Evolutionary conservation across 805 yeast species (phyloP), one percentile per base, ranked within the genome.

Genomic region (Suhomyces sp.): DNA sequence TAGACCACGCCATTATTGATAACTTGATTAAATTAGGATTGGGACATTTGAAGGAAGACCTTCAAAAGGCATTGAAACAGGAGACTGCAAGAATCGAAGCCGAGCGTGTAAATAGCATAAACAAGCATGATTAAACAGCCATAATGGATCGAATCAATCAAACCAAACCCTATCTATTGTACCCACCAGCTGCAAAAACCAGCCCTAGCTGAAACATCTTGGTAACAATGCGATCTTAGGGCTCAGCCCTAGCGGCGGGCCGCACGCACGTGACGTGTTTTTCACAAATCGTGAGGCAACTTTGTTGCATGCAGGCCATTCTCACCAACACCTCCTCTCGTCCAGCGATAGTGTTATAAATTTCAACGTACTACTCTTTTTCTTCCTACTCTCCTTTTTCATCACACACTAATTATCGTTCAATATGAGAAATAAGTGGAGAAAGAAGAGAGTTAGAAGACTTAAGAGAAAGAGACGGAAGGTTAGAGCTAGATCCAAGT

Each of bases 371-470:
- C 29, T 18, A 20, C 25, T 29, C 31, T 33, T 27, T 33, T 31
- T 31, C 21, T 28, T 38, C 31, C 41, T 36, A 43, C 31, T 38
- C 39, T 41, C 42, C 43, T 38, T 39, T 35, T 50, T 39, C 42
- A 35, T 25, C 39, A 34, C 44, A 48, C 51, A 46, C 55, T 50
- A 51, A 47, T 51, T 52, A 49, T 56, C 54, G 52, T 59, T 64
- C 58, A 60, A 65, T 63, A 85, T 85, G 95, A 84, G 95, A 83
- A 82, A 85, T 77, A 90, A 90, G 85, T 90, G 97, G 98, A 91
- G 96, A 86, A 91, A 91, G 86, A 91, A 91, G 95, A 91, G 98
- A 90, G 95, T 85, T 76, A 90, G 98, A 87, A 88, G 98, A 87
- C 86, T 91, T 72, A 91, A 91, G 87, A 88, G 97, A 82, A 91